Base-by-base conservation (phyloP, 169 alveolate species). In the Plasmodium yoelii region DNA sequence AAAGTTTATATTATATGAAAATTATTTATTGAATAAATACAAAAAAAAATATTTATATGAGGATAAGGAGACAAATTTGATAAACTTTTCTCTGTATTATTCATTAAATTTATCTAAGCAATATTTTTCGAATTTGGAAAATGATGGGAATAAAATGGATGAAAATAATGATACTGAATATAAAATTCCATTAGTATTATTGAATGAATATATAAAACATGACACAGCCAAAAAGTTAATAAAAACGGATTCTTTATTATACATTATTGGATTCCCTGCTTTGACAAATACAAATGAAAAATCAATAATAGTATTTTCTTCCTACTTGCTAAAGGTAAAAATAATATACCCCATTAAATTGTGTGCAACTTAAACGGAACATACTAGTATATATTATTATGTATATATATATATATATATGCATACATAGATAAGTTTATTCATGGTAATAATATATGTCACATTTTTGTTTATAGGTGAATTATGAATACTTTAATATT, bases 271-370 rank as follows among this genome's bases (percentile, higher is more conserved):
- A 55, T 15, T 80, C 2, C 90, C 90, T 24, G 82, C 56, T 24
- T 55, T 64, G 42, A 80, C 90, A n/a, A 67, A 80, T 60, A 80
- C 90, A 26, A 64, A 67, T 64, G 90, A 80, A 60, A 80, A 67
- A 44, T 80, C 90, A 18, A 5, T 80, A 80, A 42, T 80, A 46
- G 90, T 80, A 39, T 80, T 80, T 67, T 64, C 90, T 19, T 67
- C 90, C 59, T 80, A 80, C 47, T 53, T 80, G 13, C 61, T 80
- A 26, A 24, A 56, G 44, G 90, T 80, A 80, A 19, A 71, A 49
- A 70, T 4, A 28, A 69, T 15, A 67, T 9, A 51, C 1, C 24
- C 59, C 19, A 51, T 51, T 12, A 51, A 51, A 51, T 51, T 51
- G 19, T 51, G 59, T 34, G 7, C 9, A 59, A 18, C 12, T 18